Percentiles rank a stretch among this genome's conserved stretches.
Evolutionary conservation across 2,329 filamentous ascomycete species (phyloP).

Genomic region (Talaromyces sp.): DNA sequence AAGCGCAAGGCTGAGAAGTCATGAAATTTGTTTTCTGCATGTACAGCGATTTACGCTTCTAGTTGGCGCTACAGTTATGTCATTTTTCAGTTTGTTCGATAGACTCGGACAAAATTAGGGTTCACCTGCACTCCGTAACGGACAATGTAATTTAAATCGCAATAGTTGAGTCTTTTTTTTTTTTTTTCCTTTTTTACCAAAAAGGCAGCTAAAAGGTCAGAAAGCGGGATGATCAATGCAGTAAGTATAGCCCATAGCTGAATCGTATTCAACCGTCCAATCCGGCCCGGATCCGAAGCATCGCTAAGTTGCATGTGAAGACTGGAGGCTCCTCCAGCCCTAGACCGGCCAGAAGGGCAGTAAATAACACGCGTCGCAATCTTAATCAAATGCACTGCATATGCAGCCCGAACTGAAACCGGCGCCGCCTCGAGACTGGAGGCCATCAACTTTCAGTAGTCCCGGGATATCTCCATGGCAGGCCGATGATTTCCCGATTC

Average conservation of each 20-base stretch:
- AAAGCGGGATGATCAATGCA: no score
- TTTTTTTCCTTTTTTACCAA: no score
- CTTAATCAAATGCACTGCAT: neutral
- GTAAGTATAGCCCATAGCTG: neutral
- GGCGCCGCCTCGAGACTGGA: neutral
- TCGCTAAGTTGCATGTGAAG: neutral
- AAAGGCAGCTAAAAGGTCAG: neutral
- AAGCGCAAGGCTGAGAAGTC: slow-evolving; percentile 10
- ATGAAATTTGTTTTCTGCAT: neutral
- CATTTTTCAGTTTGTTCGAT: neutral
- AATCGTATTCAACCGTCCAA: neutral
- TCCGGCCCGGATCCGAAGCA: neutral
- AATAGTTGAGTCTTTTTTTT: no score
- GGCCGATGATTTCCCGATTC: neutral
- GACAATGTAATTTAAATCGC: neutral
- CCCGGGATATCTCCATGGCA: neutral
- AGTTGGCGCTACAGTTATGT: neutral
- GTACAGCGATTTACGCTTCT: neutral
- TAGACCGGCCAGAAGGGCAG: neutral
- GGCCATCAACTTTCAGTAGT: no score
- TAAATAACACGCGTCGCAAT: neutral
- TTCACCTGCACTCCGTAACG: no score
- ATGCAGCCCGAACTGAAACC: neutral
- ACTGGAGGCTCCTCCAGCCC: neutral
- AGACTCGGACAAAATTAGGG: no score